Conservation (phyloP, 352 stramenopile genomes). For the Pythium biforme region DNA sequence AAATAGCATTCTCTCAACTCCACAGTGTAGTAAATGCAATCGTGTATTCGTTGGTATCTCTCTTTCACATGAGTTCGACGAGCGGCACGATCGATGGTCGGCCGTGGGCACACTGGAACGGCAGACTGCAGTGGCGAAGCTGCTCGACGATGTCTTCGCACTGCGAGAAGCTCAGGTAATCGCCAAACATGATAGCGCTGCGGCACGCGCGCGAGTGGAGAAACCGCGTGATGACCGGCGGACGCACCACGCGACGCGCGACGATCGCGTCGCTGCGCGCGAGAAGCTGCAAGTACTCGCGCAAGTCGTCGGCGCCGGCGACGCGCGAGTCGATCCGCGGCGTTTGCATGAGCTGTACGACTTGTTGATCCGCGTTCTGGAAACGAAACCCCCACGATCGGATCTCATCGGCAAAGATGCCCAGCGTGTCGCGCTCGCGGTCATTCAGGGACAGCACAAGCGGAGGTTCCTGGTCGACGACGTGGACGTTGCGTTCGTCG, state of each 20-base stretch:
- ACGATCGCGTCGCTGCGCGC: conserved; percentile 25
- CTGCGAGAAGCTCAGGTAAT: conserved; percentile 66
- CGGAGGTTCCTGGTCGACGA: conserved; percentile 48
- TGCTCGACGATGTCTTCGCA: conserved; percentile 70
- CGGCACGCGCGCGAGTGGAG: conserved; percentile 88
- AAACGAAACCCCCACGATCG: conserved; percentile 85
- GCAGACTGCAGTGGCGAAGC: conserved; percentile 73
- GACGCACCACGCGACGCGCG: conserved; percentile 33
- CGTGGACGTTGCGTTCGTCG: conserved; percentile 49
- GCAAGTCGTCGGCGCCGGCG: conserved; percentile 70
- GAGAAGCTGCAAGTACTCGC: conserved; percentile 82
- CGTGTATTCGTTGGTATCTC: not conserved
- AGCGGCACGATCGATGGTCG: conserved; percentile 88
- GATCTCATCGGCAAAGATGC: conserved; percentile 48
- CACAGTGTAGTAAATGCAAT: no score
- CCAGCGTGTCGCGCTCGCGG: conserved; percentile 45
- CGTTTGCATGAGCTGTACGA: conserved; percentile 36
- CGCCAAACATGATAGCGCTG: conserved; percentile 93
- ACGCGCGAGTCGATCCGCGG: conserved; percentile 75
- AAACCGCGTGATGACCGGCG: conserved; percentile 77
- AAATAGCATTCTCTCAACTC: conserved; percentile 18
- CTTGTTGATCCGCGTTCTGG: conserved; percentile 22
- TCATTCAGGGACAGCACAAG: conserved; percentile 57
- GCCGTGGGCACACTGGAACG: conserved; percentile 92
- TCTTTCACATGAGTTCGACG: conserved; percentile 45